Base-by-base conservation (phyloP, 1,284 basidiomycete genomes). In the Inonotus hispidus region DNA sequence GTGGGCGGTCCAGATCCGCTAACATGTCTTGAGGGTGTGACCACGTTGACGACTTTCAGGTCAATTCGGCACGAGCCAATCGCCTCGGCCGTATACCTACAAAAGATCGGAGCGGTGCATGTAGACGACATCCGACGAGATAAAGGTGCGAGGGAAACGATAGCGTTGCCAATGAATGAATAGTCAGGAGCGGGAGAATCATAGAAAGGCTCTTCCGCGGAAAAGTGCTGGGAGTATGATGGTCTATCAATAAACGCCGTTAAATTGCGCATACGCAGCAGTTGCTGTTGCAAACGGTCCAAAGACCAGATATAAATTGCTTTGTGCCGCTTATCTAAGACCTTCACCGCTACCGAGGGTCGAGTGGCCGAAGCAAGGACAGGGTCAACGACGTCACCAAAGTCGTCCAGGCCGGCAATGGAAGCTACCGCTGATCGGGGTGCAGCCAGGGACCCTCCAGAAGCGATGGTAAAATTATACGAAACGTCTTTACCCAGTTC, bases 221-320 rank as follows among this genome's bases (percentile, higher is more conserved):
- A 92, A 74, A 98, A 96, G 73, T 98, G 95, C 65, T 89, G 88
- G 16, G 92, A 90, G 74, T 94, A 96, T 13, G 90, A 91, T 5
- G 96, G 95, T 60, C 90, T 87, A 73, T 95, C 92, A 68, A 95
- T 91, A 72, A 95, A 94, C n/a, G 87, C 87, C 21, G 90, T 92
- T 37, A 96, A 79, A 70, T 96, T 96, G 52, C 94, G 88, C 95
- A 99, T 99, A 66, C 92, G 89, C 65, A 88, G 86, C 6, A 98
- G 77, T 63, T 95, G 93, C 67, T 93, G 90, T 66, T 90, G 86
- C 70, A 98, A 84, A 52, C 92, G 87, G 66, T 91, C 86, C 43
- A 96, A 75, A 16, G 93, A 95, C 96, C 96, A 99, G 4, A 86
- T 80, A 70, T 95, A 95, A 60, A 96, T 85, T 37, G 91, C 90